Base-by-base conservation (phyloP, 169 alveolate genomes). In the Neospora caninum region DNA sequence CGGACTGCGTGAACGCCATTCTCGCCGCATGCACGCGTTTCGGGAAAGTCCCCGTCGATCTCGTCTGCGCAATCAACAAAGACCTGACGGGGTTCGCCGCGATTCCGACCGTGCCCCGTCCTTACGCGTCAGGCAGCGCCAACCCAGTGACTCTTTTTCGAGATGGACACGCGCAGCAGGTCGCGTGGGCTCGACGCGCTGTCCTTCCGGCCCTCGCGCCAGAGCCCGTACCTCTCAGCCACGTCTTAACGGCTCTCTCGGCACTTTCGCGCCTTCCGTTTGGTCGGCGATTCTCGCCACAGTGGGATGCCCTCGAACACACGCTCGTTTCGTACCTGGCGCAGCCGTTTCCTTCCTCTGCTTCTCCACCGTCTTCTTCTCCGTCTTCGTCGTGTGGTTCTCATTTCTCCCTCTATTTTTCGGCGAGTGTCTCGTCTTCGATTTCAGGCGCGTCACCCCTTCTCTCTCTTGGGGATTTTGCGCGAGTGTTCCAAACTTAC, bases 271-370 rank as follows among this genome's bases (percentile, higher is more conserved):
- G 67, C 31, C 89, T 82, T 18, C 89, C 89, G 38, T 82, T 41
- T 67, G 10, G 69, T 1, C 34, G 31, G 67, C 89, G 89, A 22
- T 82, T 82, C 38, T 82, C 89, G 9, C 67, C 89, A 0, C 89
- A 82, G 89, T 82, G 89, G 89, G 53, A 82, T 36, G 89, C 89
- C 25, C 64, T 82, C 39, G 89, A 82, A 36, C 89, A 41, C 36
- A 29, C 41, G 10, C 89, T 82, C 67, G 41, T 82, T 20, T 41
- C 31, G 20, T 13, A 27, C 69, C 67, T 82, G 2, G 41, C 22
- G 38, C 89, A 41, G 38, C n/a, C 53, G 54, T 78, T n/a, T 78
- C 39, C 39, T 69, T 69, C 82, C 22, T 69, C 34, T 69, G 16
- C 39, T 31, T 18, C 39, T 69, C 18, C 39, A 6, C 39, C 82